phyloP scores from a whole-genome alignment of 768 basidiomycete genomes.

The Lactifluus pinguis region DNA sequence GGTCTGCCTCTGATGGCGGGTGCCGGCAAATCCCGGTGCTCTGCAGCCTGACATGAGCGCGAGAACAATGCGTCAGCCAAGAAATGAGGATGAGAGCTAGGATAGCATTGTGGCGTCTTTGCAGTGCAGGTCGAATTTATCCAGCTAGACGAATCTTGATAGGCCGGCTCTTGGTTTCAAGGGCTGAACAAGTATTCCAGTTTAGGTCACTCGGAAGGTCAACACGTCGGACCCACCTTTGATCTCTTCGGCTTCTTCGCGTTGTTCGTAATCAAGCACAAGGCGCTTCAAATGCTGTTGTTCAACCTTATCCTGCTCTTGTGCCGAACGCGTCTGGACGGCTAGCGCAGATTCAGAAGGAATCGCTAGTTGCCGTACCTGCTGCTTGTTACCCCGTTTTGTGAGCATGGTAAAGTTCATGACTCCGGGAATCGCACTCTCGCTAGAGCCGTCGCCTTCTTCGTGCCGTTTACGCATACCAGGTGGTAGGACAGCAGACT shows the following conservation, averaged over 20 bases:
- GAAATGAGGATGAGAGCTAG: conserved; percentile 7
- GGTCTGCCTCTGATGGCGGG: not conserved
- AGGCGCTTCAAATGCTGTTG: conserved; percentile 96
- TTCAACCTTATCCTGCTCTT: conserved; percentile 89
- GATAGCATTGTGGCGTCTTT: not conserved
- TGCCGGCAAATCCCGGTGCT: conserved; percentile 4
- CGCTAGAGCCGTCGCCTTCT: conserved; percentile 41
- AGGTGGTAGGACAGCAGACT: conserved; percentile 70
- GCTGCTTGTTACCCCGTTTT: conserved; percentile 89
- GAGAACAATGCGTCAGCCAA: conserved; percentile 9
- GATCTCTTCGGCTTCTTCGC: conserved; percentile 76
- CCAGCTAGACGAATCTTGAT: conserved; percentile 76
- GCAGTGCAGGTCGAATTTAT: conserved; percentile 27
- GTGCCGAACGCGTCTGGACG: conserved; percentile 83
- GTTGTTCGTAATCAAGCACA: conserved; percentile 85
- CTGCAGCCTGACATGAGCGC: conserved; percentile 5
- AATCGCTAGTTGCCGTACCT: conserved; percentile 85
- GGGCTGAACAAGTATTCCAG: conserved; percentile 31
- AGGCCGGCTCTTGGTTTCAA: conserved; percentile 59
- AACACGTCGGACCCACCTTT: conserved; percentile 40
- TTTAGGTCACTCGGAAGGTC: not conserved
- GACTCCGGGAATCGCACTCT: conserved; percentile 31
- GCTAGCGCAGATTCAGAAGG: conserved; percentile 84
- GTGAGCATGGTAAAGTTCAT: conserved; percentile 94
- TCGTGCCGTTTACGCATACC: conserved; percentile 63